Conservation (phyloP, 306 rosid species). For the Datisca glomerata region DNA sequence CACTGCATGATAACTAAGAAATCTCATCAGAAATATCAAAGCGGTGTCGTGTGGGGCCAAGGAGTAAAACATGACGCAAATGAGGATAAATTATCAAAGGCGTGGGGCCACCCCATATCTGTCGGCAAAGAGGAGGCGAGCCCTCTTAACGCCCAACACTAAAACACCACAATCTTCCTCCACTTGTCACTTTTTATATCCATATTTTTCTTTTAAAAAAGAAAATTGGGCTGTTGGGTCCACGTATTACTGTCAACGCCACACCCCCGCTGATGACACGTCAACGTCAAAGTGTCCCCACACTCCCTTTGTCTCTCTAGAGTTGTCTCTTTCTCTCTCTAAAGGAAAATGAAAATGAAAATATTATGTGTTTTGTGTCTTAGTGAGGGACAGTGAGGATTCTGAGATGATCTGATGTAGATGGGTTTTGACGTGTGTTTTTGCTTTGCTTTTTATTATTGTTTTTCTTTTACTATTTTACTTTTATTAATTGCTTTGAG, state of each 20-base stretch:
- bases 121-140: conserved; percentile 51
- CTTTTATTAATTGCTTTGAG: too few relatives aligned
- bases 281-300: conserved; percentile 14
- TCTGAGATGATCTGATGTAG: conserved; percentile 17
- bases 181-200: background rate
- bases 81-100: too few relatives aligned
- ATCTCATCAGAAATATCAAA: too few relatives aligned
- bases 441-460: conserved; percentile 5
- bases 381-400: background rate
- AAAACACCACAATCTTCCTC: too few relatives aligned
- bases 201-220: background rate
- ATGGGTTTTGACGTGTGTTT: background rate
- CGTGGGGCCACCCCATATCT: conserved; percentile 20
- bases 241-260: conserved; percentile 21
- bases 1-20: too few relatives aligned
- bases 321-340: background rate
- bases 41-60: too few relatives aligned
- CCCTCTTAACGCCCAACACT: conserved; percentile 5
- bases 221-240: conserved; percentile 1
- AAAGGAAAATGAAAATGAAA: too few relatives aligned
- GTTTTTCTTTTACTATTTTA: background rate
- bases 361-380: too few relatives aligned
- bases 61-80: too few relatives aligned
- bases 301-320: conserved; percentile 5
- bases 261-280: conserved; percentile 33